Evolutionary conservation across 2,329 filamentous ascomycete genomes (phyloP).

Genomic region (Rhynchosporium graminicola): DNA sequence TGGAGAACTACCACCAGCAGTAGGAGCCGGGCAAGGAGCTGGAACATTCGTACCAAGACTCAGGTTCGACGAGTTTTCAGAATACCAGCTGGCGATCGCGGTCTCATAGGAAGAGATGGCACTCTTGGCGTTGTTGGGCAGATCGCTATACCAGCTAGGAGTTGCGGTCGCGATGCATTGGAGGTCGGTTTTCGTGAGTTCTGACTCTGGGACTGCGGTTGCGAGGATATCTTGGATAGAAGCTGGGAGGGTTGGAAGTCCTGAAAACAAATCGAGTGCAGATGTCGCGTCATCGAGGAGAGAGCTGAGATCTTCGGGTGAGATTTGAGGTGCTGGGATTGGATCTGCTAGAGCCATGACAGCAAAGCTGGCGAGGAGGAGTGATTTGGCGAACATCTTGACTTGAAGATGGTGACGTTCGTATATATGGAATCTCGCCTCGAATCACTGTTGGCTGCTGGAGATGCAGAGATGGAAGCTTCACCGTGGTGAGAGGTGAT

Average conservation of each 20-base stretch:
- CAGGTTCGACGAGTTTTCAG: conserved; percentile 7
- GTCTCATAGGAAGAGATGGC: conserved; percentile 25
- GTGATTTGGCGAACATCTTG: conserved; percentile 23
- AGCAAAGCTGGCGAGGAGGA: conserved; percentile 20
- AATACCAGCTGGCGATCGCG: conserved; percentile 22
- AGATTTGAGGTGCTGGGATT: conserved; percentile 18
- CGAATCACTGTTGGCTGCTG: background rate
- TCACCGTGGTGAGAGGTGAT: background rate
- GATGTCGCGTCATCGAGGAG: conserved; percentile 17
- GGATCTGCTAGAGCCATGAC: conserved; percentile 19
- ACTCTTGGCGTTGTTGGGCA: conserved; percentile 22
- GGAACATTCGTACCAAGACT: background rate
- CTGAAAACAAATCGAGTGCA: conserved; percentile 13
- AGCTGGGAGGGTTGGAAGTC: conserved; percentile 24
- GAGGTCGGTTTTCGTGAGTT: conserved; percentile 7
- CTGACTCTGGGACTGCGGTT: conserved; percentile 21
- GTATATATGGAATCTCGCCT: background rate
- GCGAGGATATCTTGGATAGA: conserved; percentile 21
- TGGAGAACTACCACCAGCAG: background rate
- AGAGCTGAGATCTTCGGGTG: conserved; percentile 14
- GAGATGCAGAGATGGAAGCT: background rate
- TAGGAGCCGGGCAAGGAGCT: background rate
- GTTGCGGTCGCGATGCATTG: conserved; percentile 15
- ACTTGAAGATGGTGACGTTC: background rate
- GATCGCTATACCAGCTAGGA: conserved; percentile 21